Evolutionary conservation across 2,329 filamentous ascomycete genomes (phyloP).

Genomic region (Gyromitra esculenta): DNA sequence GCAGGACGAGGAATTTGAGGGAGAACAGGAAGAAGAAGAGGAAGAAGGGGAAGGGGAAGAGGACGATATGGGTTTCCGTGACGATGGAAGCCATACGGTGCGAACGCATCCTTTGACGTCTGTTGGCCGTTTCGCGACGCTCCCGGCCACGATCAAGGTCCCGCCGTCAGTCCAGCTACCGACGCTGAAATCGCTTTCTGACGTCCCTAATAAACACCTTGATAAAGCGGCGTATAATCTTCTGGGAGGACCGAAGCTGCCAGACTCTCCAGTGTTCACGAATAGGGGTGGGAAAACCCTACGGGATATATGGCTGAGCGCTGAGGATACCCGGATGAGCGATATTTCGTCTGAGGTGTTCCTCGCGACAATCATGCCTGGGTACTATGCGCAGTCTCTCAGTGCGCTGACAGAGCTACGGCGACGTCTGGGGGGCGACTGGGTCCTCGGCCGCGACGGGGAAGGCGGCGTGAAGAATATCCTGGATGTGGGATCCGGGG

Average conservation of each 20-base stretch:
- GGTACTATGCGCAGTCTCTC: slow-evolving; percentile 74
- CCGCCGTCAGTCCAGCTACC: slow-evolving; percentile 77
- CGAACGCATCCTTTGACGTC: slow-evolving; percentile 79
- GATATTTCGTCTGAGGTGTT: slow-evolving; percentile 80
- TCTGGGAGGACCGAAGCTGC: slow-evolving; percentile 80
- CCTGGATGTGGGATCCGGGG: slow-evolving; percentile 78
- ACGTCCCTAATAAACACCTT: slow-evolving; percentile 78
- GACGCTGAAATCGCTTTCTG: slow-evolving; percentile 73
- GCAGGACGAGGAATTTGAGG: slow-evolving; percentile 60
- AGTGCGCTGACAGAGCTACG: slow-evolving; percentile 77
- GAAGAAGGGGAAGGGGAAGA: slow-evolving; percentile 60
- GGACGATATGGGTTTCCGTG: slow-evolving; percentile 56
- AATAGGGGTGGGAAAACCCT: slow-evolving; percentile 65
- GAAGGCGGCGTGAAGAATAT: slow-evolving; percentile 64
- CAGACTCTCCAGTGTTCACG: slow-evolving; percentile 78
- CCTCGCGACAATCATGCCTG: slow-evolving; percentile 74
- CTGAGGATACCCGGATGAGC: slow-evolving; percentile 67
- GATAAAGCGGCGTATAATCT: slow-evolving; percentile 74
- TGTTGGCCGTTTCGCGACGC: slow-evolving; percentile 77
- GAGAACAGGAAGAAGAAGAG: slow-evolving; percentile 61
- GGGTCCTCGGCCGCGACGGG: slow-evolving; percentile 68
- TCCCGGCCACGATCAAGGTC: slow-evolving; percentile 77
- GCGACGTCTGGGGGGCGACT: slow-evolving; percentile 75
- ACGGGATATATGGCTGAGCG: slow-evolving; percentile 66
- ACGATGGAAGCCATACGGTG: slow-evolving; percentile 60